A percentile compares a stretch with the other conserved stretches of the same genome.
Evolutionary conservation across 176 grass and related monocot genomes (phyloP).

Genomic region (Leersia perrieri): DNA sequence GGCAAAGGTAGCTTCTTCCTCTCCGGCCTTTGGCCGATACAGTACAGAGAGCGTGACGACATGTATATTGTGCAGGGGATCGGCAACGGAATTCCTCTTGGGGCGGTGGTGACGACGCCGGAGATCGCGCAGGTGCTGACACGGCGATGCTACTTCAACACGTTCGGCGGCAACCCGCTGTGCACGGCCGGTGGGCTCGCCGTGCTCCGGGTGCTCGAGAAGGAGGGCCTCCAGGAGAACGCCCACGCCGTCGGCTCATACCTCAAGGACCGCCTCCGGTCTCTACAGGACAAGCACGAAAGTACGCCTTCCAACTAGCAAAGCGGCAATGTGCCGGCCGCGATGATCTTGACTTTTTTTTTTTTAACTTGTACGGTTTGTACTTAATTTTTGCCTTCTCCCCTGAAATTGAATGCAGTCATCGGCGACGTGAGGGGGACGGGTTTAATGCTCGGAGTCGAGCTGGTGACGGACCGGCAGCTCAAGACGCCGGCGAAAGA

Average conservation of each 20-base stretch:
- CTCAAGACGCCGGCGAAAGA: conserved; percentile 79
- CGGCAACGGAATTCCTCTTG: conserved; percentile 92
- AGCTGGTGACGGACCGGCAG: conserved; percentile 73
- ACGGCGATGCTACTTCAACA: conserved; percentile 85
- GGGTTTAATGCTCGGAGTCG: conserved; percentile 93
- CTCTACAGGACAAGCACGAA: conserved; percentile 77
- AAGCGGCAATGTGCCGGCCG: no score
- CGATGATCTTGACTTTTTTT: no score
- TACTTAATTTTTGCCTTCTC: background rate
- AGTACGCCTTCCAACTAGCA: conserved; percentile 31
- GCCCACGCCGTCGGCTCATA: conserved; percentile 70
- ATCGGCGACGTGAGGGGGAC: conserved; percentile 91
- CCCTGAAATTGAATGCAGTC: conserved; percentile 49
- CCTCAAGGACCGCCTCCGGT: conserved; percentile 67
- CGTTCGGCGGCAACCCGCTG: conserved; percentile 84
- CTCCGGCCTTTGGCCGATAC: no score
- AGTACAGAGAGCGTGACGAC: no score
- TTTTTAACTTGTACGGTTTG: background rate
- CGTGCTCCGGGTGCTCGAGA: conserved; percentile 80
- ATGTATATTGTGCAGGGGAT: conserved; percentile 56
- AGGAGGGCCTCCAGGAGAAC: conserved; percentile 83
- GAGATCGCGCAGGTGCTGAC: conserved; percentile 90
- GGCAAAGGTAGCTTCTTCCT: conserved; percentile 60
- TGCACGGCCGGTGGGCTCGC: conserved; percentile 80
- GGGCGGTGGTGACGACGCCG: conserved; percentile 85